Evolutionary conservation across 108 stramenopile species (phyloP), one percentile per base, ranked within the genome.

Genomic region (Pseudonitzschia delicatissima): DNA sequence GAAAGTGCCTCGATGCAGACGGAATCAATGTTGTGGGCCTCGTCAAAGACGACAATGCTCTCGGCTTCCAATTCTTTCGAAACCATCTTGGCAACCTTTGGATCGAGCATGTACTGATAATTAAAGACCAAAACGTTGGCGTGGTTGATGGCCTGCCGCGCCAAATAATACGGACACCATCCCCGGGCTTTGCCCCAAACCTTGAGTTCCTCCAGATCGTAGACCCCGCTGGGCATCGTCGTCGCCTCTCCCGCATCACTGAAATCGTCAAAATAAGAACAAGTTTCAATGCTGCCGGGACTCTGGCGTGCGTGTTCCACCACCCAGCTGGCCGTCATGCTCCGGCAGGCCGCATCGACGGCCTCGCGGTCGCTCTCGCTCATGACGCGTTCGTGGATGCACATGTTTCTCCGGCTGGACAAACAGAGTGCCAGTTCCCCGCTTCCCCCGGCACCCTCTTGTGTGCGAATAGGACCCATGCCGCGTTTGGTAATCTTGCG

Each of bases 91-190:
- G 93, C 90, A 4, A 97, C 94, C 80, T 97, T 98, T 9, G 99
- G 99, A 84, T 98, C 98, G 8, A 99, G 91, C 97, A 99, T 98
- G 77, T 99, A 99, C 77, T 99, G 99, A 72, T 99, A 99, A 69
- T 99, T 99, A 84, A 97, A 99, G 8, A 98, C 97, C 15, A 99
- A 68, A 27, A 99, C 87, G 62, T 95, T 97, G 45, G 99, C 98
- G 67, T 96, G 96, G 68, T 95, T 91, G 25, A 64, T 57, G 20
- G 94, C 94, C 68, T 96, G 93, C 42, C 99, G 81, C 5, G 99
- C 94, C 57, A 99, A 62, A 68, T 96, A 99, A 71, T 99, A 99
- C 8, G 99, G 99, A 72, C 99, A 99, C 98, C 98, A 99, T 23
- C 85, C 82, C 33, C 86, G 84, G 17, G 74, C 72, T 69, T 84